phyloP scores from a whole-genome alignment of 2,329 filamentous ascomycete species.

The Colletotrichum liriopes region DNA sequence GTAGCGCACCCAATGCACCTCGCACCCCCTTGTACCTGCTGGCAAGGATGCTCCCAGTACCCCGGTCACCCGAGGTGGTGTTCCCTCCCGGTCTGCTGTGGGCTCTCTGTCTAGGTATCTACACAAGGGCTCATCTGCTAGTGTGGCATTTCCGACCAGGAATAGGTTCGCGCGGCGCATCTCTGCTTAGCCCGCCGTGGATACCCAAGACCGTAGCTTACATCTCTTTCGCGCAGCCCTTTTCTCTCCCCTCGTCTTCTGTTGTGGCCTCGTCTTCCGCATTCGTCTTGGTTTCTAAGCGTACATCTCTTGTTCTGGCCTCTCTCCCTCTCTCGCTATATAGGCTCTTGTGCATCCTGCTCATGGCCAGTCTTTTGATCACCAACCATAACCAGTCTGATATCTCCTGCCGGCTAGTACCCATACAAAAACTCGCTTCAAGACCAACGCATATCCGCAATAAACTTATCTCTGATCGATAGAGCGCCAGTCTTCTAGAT shows the following conservation, averaged over 20 bases:
- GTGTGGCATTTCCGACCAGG: constrained; percentile 38
- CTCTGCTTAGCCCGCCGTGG: constrained; percentile 27
- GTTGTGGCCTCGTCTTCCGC: constrained; percentile 18
- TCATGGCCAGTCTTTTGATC: not conserved
- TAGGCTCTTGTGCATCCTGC: constrained; percentile 24
- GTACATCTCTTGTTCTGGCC: not conserved
- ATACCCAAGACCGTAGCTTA: constrained; percentile 23
- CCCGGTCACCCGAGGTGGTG: constrained; percentile 34
- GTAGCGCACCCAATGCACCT: constrained; percentile 25
- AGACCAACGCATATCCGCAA: not conserved
- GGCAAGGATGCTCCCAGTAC: constrained; percentile 38
- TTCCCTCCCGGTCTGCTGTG: constrained; percentile 17
- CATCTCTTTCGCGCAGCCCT: constrained; percentile 1
- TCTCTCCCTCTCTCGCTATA: constrained; percentile 19
- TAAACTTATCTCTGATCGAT: not conserved
- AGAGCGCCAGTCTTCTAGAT: not conserved
- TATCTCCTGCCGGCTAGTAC: not conserved
- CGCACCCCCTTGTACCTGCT: constrained; percentile 22
- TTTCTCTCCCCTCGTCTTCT: constrained; percentile 13
- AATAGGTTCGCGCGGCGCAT: constrained; percentile 38
- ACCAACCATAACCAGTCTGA: not conserved
- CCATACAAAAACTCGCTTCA: not conserved
- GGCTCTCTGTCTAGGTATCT: constrained; percentile 23
- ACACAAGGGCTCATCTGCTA: constrained; percentile 28
- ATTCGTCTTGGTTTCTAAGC: constrained; percentile 9